Evolutionary conservation across 768 basidiomycete genomes (phyloP).

Genomic region (Lentinula aciculospora): DNA sequence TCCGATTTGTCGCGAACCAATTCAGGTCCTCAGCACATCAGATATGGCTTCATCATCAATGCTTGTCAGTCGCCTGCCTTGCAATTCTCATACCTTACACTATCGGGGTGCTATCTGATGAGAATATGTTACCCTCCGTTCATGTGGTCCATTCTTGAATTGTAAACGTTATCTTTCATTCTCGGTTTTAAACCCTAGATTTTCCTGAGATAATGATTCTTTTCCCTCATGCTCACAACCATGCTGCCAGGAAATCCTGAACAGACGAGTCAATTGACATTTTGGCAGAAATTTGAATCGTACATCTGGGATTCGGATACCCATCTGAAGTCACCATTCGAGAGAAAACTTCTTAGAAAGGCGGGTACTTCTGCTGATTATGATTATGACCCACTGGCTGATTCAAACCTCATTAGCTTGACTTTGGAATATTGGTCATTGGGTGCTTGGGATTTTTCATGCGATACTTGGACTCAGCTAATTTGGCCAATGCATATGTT

Average conservation of each 20-base stretch:
- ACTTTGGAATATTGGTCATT: slow-evolving; percentile 19
- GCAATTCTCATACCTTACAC: neutral
- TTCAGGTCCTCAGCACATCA: neutral
- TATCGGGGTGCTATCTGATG: neutral
- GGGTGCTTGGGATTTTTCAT: slow-evolving; percentile 20
- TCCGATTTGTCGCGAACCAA: too few species aligned
- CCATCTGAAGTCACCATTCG: slow-evolving; percentile 16
- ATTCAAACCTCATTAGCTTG: slow-evolving; percentile 8
- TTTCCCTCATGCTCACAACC: neutral
- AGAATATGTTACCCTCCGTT: neutral
- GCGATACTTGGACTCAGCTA: slow-evolving; percentile 19
- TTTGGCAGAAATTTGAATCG: slow-evolving; percentile 13
- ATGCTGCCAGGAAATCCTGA: neutral
- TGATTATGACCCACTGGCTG: neutral
- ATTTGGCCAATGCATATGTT: slow-evolving; percentile 18
- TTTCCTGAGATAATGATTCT: neutral
- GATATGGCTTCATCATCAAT: too few species aligned
- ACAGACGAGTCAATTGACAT: neutral
- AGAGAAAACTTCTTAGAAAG: slow-evolving; percentile 17
- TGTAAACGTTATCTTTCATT: neutral
- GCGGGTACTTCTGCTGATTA: neutral
- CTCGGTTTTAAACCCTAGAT: neutral
- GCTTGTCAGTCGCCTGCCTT: too few species aligned
- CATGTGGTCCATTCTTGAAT: neutral
- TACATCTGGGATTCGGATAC: slow-evolving; percentile 21